Evolutionary conservation across 2,329 filamentous ascomycete species (phyloP).

Genomic region (Colletotrichum liriopes): DNA sequence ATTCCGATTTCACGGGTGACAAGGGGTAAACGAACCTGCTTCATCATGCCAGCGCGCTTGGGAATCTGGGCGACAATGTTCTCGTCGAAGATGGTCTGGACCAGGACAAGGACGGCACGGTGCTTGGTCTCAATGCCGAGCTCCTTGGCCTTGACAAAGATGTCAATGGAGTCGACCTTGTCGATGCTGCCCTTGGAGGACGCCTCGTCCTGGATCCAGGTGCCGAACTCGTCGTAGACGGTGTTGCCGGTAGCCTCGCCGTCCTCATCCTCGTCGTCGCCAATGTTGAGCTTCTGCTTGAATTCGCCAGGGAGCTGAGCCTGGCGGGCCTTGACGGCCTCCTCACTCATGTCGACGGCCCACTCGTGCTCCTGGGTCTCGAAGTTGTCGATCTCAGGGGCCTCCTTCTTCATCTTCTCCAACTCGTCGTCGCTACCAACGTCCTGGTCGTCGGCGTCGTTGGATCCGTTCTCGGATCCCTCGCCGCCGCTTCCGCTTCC

Average conservation of each 20-base stretch:
- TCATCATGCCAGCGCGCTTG: constrained; percentile 87
- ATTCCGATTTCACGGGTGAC: background rate
- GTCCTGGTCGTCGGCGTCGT: constrained; percentile 69
- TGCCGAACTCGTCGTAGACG: constrained; percentile 90
- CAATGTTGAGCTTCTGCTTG: constrained; percentile 89
- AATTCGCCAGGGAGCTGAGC: constrained; percentile 94
- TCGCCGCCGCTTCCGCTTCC: constrained; percentile 77
- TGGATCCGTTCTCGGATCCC: constrained; percentile 65
- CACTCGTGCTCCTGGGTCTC: constrained; percentile 90
- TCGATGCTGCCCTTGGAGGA: constrained; percentile 80
- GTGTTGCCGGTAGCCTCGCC: constrained; percentile 82
- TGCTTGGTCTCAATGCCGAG: constrained; percentile 95
- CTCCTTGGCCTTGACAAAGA: constrained; percentile 98
- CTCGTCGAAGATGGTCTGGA: constrained; percentile 94
- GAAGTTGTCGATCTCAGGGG: constrained; percentile 64
- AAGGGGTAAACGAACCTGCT: constrained; percentile 74
- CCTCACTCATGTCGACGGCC: constrained; percentile 97
- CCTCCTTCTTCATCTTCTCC: constrained; percentile 81
- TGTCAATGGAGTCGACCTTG: constrained; percentile 88
- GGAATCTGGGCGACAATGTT: constrained; percentile 91
- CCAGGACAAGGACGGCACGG: constrained; percentile 91
- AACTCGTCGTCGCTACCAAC: constrained; percentile 94
- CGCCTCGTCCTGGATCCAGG: constrained; percentile 87
- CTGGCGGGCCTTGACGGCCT: constrained; percentile 94
- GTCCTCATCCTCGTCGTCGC: constrained; percentile 84